Evolutionary conservation across 257 asterid species (phyloP).

Genomic region (Voacanga thouarsii): DNA sequence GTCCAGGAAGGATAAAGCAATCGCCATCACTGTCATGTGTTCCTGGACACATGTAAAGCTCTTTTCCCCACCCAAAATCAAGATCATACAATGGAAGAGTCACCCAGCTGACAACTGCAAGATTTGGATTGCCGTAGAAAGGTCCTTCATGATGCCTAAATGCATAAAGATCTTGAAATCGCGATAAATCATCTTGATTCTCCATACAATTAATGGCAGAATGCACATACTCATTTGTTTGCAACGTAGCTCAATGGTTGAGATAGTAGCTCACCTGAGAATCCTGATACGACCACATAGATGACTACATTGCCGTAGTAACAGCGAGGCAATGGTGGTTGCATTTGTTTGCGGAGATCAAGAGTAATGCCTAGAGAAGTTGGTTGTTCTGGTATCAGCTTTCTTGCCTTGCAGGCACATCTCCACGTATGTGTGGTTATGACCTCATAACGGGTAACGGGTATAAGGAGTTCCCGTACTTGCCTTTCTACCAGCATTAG

Average conservation of each 20-base stretch:
- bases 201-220: neutral
- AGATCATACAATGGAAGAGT: neutral
- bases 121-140: constrained; percentile 3
- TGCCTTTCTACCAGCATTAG: constrained; percentile 11
- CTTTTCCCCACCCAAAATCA: constrained; percentile 7
- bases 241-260: constrained; percentile 41
- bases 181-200: neutral
- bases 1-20: neutral
- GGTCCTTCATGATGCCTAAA: neutral
- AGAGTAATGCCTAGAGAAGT: constrained; percentile 41
- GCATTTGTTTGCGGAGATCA: constrained; percentile 42
- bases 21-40: neutral
- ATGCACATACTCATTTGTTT: neutral
- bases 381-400: constrained; percentile 33
- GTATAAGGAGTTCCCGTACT: constrained; percentile 26
- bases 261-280: constrained; percentile 36
- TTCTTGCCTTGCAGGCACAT: constrained; percentile 43
- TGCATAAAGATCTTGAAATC: neutral
- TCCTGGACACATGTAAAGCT: neutral
- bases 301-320: constrained; percentile 58
- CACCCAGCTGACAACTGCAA: neutral
- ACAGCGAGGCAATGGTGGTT: constrained; percentile 40
- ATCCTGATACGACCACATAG: constrained; percentile 32
- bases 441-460: constrained; percentile 52
- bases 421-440: constrained; percentile 55